Percentiles rank a stretch among this genome's conserved stretches.
Conservation (phyloP, 2,329 filamentous ascomycete genomes). For the Fusarium fujikuroi region DNA sequence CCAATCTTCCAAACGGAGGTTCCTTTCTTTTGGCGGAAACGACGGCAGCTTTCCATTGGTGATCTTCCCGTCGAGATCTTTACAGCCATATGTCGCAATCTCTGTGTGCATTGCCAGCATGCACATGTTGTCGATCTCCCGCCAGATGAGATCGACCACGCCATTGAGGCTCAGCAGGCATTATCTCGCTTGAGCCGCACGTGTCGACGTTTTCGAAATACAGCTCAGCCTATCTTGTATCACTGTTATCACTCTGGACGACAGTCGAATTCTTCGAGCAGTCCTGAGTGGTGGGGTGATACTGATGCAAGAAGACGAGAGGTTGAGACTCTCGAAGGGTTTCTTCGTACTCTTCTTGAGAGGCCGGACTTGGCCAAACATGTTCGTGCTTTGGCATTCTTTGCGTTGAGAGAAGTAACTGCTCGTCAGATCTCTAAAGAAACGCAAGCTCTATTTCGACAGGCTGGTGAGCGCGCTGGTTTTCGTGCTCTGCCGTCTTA, state of each 20-base stretch:
- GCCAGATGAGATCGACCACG: slow-evolving; percentile 34
- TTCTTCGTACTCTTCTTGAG: slow-evolving; percentile 41
- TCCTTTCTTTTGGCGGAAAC: slow-evolving; percentile 22
- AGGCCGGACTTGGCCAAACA: slow-evolving; percentile 41
- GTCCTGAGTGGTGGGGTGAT: slow-evolving; percentile 26
- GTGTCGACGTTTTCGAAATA: slow-evolving; percentile 37
- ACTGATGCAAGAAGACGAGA: slow-evolving; percentile 21
- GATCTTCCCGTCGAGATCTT: slow-evolving; percentile 43
- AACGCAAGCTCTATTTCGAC: slow-evolving; percentile 42
- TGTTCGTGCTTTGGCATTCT: slow-evolving; percentile 42
- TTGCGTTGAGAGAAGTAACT: slow-evolving; percentile 30
- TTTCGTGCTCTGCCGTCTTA: slow-evolving; percentile 41
- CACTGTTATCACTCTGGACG: slow-evolving; percentile 42
- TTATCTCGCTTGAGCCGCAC: slow-evolving; percentile 44
- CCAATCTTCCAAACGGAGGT: slow-evolving; percentile 20
- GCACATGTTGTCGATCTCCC: slow-evolving; percentile 43
- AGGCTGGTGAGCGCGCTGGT: slow-evolving; percentile 41
- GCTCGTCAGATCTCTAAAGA: slow-evolving; percentile 18
- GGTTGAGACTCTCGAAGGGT: slow-evolving; percentile 35
- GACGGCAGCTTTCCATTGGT: slow-evolving; percentile 29
- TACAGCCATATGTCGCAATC: slow-evolving; percentile 41
- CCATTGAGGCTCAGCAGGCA: slow-evolving; percentile 40
- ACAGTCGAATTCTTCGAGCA: slow-evolving; percentile 24
- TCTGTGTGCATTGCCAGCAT: slow-evolving; percentile 42
- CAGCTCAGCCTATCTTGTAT: slow-evolving; percentile 41